A percentile compares a stretch with the other conserved stretches of the same genome.
phyloP scores from a whole-genome alignment of 495 filamentous ascomycete genomes.

The Entonaema liquescens region DNA sequence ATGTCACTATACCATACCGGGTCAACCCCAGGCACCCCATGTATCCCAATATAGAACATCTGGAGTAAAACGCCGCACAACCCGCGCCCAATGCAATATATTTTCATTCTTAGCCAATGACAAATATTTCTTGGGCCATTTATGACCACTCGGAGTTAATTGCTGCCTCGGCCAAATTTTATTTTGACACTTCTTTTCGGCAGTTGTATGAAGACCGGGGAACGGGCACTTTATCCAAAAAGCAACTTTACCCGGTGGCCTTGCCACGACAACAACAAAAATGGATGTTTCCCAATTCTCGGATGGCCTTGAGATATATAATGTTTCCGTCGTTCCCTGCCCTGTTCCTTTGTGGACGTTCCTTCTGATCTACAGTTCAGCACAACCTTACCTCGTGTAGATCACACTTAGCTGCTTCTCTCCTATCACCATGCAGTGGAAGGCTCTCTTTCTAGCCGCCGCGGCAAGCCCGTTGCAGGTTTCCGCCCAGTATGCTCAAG shows the following conservation, averaged over 20 bases:
- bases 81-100: conserved; percentile 9
- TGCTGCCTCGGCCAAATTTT: conserved; percentile 38
- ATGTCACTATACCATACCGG: neutral
- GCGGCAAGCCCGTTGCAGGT: conserved; percentile 38
- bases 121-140: neutral
- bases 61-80: conserved; percentile 8
- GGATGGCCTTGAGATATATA: conserved; percentile 17
- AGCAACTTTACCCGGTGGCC: conserved; percentile 31
- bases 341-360: neutral
- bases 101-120: conserved; percentile 19
- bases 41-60: conserved; percentile 32
- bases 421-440: conserved; percentile 37
- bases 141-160: conserved; percentile 16
- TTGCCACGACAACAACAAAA: conserved; percentile 28
- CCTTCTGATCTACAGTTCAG: conserved; percentile 27
- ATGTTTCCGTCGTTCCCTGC: conserved; percentile 14
- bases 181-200: conserved; percentile 29
- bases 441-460: conserved; percentile 33
- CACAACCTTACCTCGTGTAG: conserved; percentile 22
- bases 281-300: neutral
- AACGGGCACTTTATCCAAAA: conserved; percentile 31
- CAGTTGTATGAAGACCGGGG: conserved; percentile 14
- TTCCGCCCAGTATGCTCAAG: conserved; percentile 36
- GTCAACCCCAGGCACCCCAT: neutral
- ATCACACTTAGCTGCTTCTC: conserved; percentile 28